Conservation (phyloP, 2,329 filamentous ascomycete genomes). For the Epichloe sp. region DNA sequence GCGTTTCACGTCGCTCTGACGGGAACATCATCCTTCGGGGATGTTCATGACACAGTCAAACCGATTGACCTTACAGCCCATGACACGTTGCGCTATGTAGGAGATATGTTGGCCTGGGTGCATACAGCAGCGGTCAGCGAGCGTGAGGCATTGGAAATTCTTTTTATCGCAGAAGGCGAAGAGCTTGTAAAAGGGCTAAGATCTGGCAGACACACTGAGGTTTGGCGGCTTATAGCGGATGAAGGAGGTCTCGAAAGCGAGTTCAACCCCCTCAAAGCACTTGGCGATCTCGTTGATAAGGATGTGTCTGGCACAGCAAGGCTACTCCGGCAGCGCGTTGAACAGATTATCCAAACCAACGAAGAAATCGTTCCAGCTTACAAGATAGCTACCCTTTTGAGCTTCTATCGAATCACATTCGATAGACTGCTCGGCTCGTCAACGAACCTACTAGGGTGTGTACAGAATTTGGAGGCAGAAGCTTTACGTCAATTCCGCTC, state of each 20-base stretch:
- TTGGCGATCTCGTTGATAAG: slow-evolving; percentile 77
- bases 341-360: slow-evolving; percentile 84
- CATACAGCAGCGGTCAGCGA: slow-evolving; percentile 93
- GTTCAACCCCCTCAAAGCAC: slow-evolving; percentile 70
- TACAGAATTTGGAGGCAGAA: slow-evolving; percentile 57
- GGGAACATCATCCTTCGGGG: slow-evolving; percentile 47
- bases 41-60: slow-evolving; percentile 53
- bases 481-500: slow-evolving; percentile 72
- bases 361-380: slow-evolving; percentile 83
- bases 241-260: slow-evolving; percentile 39
- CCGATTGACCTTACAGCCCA: slow-evolving; percentile 91
- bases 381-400: slow-evolving; percentile 76
- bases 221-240: slow-evolving; percentile 59
- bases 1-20: slow-evolving; percentile 82
- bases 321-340: slow-evolving; percentile 76
- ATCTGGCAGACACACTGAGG: slow-evolving; percentile 66
- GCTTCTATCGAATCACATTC: slow-evolving; percentile 83
- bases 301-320: slow-evolving; percentile 71
- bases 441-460: slow-evolving; percentile 55
- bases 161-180: slow-evolving; percentile 84
- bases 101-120: slow-evolving; percentile 95
- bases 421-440: slow-evolving; percentile 59
- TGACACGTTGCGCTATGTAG: slow-evolving; percentile 80
- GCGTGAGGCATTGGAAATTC: slow-evolving; percentile 75
- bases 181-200: slow-evolving; percentile 77